Evolutionary conservation across 192 early-diverging fungal genomes (phyloP), one percentile per base, ranked within the genome.

Genomic region (Coemansia sp.): DNA sequence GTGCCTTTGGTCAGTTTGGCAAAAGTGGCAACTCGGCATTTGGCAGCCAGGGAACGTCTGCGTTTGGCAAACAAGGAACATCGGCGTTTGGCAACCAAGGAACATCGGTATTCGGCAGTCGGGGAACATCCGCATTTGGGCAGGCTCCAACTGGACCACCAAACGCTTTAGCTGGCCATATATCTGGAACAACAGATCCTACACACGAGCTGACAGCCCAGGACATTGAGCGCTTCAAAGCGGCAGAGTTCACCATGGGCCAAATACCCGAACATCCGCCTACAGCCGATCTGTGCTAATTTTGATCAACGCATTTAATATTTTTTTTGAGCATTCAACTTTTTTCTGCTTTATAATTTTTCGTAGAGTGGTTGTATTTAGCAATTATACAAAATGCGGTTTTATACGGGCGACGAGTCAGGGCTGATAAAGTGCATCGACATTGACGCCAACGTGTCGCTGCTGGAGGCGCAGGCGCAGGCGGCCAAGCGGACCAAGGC

Each of bases 361-460:
- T 28, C 11, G 9, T 28, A 8, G 6, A 28, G 23, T 31, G 10
- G n/a, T 17, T 11, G 20, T 51, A 12, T 20, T 18, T 25, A 12
- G 11, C 25, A 44, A 44, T n/a, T n/a, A 44, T 15, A 44, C 2
- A 12, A 26, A 54, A 84, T 84, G 82, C 59, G 68, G 58, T 71
- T 84, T 47, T 74, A 67, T 31, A 84, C 82, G n/a, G 68, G 74
- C 10, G 82, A 84, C 70, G 79, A 84, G 55, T 58, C 68, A 4
- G 83, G 83, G 23, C 69, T 79, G 42, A 54, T 84, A 15, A 84
- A 84, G 51, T 60, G 60, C 5, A 56, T 71, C 4, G 69, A 71
- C 36, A 66, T 74, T 47, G 78, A 81, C 63, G 44, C 63, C 52
- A 81, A 71, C 26, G 72, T 81, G 17, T 63, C 72, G 54, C 47